Percentiles rank a stretch among this genome's conserved stretches.
Evolutionary conservation across 345 rosid species (phyloP).

Genomic region (Balakata baccata): DNA sequence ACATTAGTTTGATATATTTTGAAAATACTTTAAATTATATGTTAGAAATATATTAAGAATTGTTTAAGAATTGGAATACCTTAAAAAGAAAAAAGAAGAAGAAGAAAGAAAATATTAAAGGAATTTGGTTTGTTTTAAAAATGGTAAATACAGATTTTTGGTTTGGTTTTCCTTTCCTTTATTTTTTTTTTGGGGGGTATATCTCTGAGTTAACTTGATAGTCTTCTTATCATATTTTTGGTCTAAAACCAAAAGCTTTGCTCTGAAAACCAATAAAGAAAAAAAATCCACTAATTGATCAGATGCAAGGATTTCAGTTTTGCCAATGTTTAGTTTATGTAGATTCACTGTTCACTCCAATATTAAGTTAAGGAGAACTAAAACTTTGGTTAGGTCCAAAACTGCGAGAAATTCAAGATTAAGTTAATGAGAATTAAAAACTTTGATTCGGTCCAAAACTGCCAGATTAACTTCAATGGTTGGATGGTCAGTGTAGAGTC

Average conservation of each 20-base stretch:
- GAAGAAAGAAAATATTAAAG: too few relatives aligned
- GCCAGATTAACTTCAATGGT: not conserved
- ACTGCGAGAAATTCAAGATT: too few relatives aligned
- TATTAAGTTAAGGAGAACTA: too few relatives aligned
- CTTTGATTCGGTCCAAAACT: not conserved
- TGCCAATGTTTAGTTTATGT: not conserved
- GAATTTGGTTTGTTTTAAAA: too few relatives aligned
- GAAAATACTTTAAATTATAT: too few relatives aligned
- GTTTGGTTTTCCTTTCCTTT: not conserved
- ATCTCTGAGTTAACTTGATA: not conserved
- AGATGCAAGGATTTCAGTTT: not conserved
- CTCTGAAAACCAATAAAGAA: not conserved
- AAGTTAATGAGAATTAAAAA: not conserved
- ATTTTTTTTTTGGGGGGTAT: not conserved
- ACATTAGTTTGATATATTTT: too few relatives aligned
- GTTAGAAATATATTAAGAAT: too few relatives aligned
- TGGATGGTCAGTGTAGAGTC: not conserved
- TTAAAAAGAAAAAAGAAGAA: too few relatives aligned
- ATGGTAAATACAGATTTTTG: not conserved
- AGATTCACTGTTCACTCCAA: not conserved
- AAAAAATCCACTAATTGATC: not conserved
- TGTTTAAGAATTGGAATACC: too few relatives aligned
- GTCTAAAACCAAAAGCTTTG: not conserved
- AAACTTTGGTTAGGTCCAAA: too few relatives aligned
- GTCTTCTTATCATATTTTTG: not conserved